Evolutionary conservation across 192 early-diverging fungal species (phyloP).

Genomic region (Coemansia sp.): DNA sequence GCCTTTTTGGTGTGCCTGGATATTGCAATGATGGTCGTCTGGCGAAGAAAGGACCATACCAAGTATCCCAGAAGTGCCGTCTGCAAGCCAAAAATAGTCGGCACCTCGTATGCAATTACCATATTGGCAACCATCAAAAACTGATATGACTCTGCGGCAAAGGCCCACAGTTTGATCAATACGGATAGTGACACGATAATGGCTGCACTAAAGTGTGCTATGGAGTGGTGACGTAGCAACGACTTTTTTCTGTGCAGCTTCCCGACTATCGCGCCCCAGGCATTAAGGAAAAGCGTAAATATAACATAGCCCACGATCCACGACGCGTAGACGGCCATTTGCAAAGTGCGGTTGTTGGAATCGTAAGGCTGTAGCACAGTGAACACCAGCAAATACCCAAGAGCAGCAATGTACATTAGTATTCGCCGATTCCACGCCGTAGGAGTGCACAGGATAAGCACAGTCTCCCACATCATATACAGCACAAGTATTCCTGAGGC

Average conservation of each 20-base stretch:
- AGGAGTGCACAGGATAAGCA: conserved; percentile 27
- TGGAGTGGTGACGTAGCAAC: not conserved
- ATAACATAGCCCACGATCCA: conserved; percentile 41
- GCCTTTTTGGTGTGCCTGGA: conserved; percentile 28
- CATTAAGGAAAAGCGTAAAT: conserved; percentile 33
- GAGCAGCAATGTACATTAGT: conserved; percentile 39
- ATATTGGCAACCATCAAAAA: conserved; percentile 6
- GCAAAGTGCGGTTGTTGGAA: conserved; percentile 17
- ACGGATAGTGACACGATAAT: conserved; percentile 19
- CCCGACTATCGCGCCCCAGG: conserved; percentile 32
- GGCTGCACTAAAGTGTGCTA: conserved; percentile 10
- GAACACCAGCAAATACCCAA: conserved; percentile 31
- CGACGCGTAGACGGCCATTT: conserved; percentile 27
- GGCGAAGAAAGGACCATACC: conserved; percentile 25
- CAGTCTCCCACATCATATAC: conserved; percentile 38
- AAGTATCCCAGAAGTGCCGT: conserved; percentile 14
- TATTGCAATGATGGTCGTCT: conserved; percentile 33
- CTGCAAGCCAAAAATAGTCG: conserved; percentile 21
- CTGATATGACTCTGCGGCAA: conserved; percentile 35
- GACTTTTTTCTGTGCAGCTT: conserved; percentile 7
- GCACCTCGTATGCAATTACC: conserved; percentile 23
- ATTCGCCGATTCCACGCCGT: conserved; percentile 39
- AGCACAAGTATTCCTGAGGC: conserved; percentile 17
- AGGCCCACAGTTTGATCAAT: conserved; percentile 31
- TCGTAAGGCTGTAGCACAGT: conserved; percentile 32